These are phyloP conservation scores for Ophiostoma fasciatum DNA, from an alignment of 2,329 filamentous ascomycete genomes.

Conservation along the genomic window DNA sequence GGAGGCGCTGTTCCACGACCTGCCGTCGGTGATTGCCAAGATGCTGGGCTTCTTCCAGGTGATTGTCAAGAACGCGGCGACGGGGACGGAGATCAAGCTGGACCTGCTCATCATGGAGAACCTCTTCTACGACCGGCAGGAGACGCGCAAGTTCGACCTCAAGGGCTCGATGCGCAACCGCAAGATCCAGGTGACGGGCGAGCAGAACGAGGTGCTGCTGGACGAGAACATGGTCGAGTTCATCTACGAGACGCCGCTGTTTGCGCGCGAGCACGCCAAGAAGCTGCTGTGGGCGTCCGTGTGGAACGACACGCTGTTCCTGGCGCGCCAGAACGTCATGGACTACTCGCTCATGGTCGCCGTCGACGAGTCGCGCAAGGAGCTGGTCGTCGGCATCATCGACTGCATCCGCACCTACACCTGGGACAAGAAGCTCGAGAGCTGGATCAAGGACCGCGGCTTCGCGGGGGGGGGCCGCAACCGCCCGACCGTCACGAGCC, in stretches of 20 bases:
- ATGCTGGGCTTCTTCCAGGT: conserved; percentile 99
- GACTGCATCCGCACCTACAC: conserved; percentile 98
- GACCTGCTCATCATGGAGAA: conserved; percentile 96
- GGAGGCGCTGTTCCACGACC: conserved; percentile 84
- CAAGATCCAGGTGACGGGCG: conserved; percentile 88
- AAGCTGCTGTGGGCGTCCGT: conserved; percentile 82
- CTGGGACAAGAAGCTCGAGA: conserved; percentile 99
- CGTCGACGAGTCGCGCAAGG: conserved; percentile 77
- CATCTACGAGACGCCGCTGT: conserved; percentile 92
- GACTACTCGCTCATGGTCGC: conserved; percentile 98
- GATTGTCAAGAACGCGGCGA: conserved; percentile 86
- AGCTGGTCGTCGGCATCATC: conserved; percentile 94
- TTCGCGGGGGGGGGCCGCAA: conserved; percentile 64
- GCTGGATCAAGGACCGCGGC: conserved; percentile 96
- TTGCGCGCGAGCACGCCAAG: conserved; percentile 90
- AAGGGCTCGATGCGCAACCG: conserved; percentile 98
- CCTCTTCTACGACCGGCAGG: conserved; percentile 85
- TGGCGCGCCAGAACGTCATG: conserved; percentile 94
- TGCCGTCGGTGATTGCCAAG: conserved; percentile 94
- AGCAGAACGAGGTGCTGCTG: conserved; percentile 88
- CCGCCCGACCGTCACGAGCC: conserved; percentile 87
- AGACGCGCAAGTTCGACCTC: conserved; percentile 83
- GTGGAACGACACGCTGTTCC: conserved; percentile 94
- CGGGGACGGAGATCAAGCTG: conserved; percentile 85
- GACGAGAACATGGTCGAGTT: conserved; percentile 99